These are phyloP conservation scores for Aristolochia contorta DNA, from an alignment of 164 flowering plant species.

Conservation along the genomic window DNA sequence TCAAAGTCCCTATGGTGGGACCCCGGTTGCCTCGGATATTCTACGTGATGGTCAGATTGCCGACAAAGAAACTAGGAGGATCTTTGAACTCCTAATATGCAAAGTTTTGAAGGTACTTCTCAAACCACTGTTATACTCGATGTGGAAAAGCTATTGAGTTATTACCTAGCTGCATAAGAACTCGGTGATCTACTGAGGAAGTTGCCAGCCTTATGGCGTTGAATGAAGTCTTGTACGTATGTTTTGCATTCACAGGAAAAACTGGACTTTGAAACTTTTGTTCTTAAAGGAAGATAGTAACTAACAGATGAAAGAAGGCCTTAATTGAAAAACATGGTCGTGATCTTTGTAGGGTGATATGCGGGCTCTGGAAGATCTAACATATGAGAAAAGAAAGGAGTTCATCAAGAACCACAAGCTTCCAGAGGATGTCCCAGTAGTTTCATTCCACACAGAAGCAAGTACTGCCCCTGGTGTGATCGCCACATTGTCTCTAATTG, in stretches of 20 bases:
- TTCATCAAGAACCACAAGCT: slow-evolving; percentile 63
- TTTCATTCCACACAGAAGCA: slow-evolving; percentile 86
- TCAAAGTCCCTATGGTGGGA: slow-evolving; percentile 89
- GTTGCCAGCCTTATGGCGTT: no score
- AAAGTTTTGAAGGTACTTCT: slow-evolving; percentile 62
- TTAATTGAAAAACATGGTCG: no score
- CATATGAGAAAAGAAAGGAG: slow-evolving; percentile 76
- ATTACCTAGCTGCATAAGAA: not conserved
- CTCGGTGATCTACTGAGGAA: not conserved
- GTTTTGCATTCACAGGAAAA: no score
- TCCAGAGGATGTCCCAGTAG: slow-evolving; percentile 55
- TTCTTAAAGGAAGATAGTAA: no score
- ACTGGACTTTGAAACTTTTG: no score
- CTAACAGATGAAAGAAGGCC: no score
- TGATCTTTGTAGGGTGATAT: slow-evolving; percentile 58
- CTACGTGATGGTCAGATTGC: slow-evolving; percentile 91
- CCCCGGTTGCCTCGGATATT: slow-evolving; percentile 78
- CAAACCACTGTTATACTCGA: not conserved
- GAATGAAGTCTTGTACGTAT: no score
- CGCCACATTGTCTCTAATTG: slow-evolving; percentile 72
- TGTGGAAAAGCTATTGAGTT: not conserved
- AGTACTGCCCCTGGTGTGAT: slow-evolving; percentile 54
- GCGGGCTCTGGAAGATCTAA: slow-evolving; percentile 77
- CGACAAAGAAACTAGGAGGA: slow-evolving; percentile 66
- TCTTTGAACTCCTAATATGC: slow-evolving; percentile 73